phyloP scores from a whole-genome alignment of 805 yeast genomes.

The Ogataea glucozyma region DNA sequence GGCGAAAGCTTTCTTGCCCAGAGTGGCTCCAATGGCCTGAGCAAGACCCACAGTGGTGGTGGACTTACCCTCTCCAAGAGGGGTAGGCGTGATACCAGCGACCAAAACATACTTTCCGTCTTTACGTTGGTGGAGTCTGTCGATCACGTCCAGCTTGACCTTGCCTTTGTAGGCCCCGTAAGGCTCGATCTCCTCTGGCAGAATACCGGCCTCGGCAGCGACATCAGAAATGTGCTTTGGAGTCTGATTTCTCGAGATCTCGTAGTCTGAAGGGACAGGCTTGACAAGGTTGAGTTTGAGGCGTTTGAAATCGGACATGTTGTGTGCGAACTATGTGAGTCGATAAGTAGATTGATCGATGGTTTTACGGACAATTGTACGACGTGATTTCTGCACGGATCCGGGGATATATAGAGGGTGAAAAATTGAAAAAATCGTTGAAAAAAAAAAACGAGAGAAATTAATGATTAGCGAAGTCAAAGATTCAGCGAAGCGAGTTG shows the following conservation, averaged over 20 bases:
- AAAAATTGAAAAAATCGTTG: too few relatives aligned
- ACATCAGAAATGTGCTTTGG: conserved; percentile 79
- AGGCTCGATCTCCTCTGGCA: conserved; percentile 76
- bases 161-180: conserved; percentile 91
- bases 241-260: conserved; percentile 80
- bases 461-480: too few relatives aligned
- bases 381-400: too few relatives aligned
- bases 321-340: neutral
- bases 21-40: conserved; percentile 94
- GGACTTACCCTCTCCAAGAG: conserved; percentile 96
- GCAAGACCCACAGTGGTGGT: conserved; percentile 95
- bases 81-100: conserved; percentile 98
- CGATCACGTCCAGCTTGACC: conserved; percentile 66
- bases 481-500: too few relatives aligned
- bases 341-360: too few relatives aligned
- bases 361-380: too few relatives aligned
- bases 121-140: conserved; percentile 61
- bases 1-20: conserved; percentile 81
- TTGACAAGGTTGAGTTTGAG: conserved; percentile 38
- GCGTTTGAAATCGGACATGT: conserved; percentile 39
- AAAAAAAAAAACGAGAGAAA: too few relatives aligned
- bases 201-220: conserved; percentile 81
- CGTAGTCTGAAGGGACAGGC: conserved; percentile 92
- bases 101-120: conserved; percentile 89
- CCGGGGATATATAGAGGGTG: too few relatives aligned